phyloP scores from a whole-genome alignment of 139 green algal species.

The Tetraselmis chui region DNA sequence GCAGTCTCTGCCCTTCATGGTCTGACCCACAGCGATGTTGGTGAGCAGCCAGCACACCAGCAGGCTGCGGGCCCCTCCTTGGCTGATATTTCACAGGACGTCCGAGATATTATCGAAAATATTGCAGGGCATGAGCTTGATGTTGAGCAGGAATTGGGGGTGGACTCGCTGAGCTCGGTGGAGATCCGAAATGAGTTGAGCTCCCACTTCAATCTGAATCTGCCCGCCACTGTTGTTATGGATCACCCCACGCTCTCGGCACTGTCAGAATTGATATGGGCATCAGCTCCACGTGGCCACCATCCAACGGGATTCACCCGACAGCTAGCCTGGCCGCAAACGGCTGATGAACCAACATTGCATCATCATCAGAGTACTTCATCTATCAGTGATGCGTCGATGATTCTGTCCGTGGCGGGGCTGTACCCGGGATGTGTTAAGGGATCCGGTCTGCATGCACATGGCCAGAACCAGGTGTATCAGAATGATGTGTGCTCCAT shows the following conservation, averaged over 20 bases:
- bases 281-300: neutral
- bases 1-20: slow-evolving; percentile 10
- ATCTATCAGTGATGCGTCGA: neutral
- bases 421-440: neutral
- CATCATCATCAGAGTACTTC: neutral
- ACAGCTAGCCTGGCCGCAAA: neutral
- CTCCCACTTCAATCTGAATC: slow-evolving; percentile 24
- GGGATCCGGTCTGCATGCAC: neutral
- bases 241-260: slow-evolving; percentile 42
- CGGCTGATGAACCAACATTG: neutral
- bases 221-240: slow-evolving; percentile 37
- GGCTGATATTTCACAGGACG: neutral
- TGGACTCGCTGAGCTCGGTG: slow-evolving; percentile 25
- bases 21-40: neutral
- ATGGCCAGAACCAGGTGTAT: neutral
- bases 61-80: neutral
- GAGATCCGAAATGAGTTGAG: slow-evolving; percentile 52
- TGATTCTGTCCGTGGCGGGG: neutral
- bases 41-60: neutral
- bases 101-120: neutral
- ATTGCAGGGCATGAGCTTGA: neutral
- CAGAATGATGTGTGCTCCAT: slow-evolving; percentile 11
- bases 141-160: slow-evolving; percentile 13
- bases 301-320: neutral
- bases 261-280: slow-evolving; percentile 24